These are phyloP conservation scores for Tulasnella sp. DNA, from an alignment of 768 basidiomycete species.

Conservation along the genomic window DNA sequence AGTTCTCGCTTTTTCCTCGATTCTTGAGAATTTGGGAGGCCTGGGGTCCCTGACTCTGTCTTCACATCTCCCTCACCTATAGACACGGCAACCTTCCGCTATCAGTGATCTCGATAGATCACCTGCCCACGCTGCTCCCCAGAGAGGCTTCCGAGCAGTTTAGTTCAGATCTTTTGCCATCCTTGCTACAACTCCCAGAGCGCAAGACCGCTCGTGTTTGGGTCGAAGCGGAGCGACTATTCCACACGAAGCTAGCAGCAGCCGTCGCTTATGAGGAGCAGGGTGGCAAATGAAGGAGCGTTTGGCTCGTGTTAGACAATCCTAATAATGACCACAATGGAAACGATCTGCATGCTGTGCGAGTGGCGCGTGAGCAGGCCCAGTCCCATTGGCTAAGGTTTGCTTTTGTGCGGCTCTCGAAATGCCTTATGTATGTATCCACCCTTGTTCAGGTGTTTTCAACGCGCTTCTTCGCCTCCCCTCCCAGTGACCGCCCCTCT, in stretches of 20 bases:
- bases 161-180: slow-evolving; percentile 75
- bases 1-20: slow-evolving; percentile 27
- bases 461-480: not conserved
- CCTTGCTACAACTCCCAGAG: slow-evolving; percentile 65
- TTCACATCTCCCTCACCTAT: slow-evolving; percentile 12
- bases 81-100: slow-evolving; percentile 57
- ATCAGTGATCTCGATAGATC: slow-evolving; percentile 91
- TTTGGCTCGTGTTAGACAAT: too few relatives aligned
- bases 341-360: not conserved
- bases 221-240: slow-evolving; percentile 79
- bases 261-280: slow-evolving; percentile 26
- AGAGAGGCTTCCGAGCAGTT: slow-evolving; percentile 97
- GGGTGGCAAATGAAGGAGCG: not conserved
- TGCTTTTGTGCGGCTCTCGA: too few relatives aligned
- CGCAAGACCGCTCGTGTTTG: slow-evolving; percentile 64
- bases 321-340: not conserved
- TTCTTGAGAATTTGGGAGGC: slow-evolving; percentile 1
- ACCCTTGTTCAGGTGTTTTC: too few relatives aligned
- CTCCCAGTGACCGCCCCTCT: not conserved
- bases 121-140: slow-evolving; percentile 88
- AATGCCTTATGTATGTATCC: too few relatives aligned
- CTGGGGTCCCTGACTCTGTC: too few relatives aligned
- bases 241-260: slow-evolving; percentile 52
- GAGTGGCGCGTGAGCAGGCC: not conserved
- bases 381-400: not conserved